Percentiles rank a stretch among this genome's conserved stretches.
Evolutionary conservation across 441 rosid genomes (phyloP).

Genomic region (Populus hybrid): DNA sequence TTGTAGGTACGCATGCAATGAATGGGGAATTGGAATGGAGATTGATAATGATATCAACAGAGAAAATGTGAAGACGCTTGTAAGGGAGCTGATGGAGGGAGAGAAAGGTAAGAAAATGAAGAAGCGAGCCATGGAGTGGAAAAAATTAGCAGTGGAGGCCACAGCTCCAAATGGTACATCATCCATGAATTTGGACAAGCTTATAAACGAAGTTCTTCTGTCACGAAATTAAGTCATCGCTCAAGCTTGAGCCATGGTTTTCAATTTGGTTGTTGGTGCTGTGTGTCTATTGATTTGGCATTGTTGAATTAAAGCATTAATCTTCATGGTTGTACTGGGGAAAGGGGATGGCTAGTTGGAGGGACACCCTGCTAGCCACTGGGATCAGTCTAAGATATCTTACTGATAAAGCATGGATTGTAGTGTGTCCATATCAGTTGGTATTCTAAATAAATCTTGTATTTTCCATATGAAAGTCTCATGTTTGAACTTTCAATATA

Average conservation of each 20-base stretch:
- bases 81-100: constrained; percentile 45
- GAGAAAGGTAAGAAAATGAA: constrained; percentile 36
- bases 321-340: not conserved
- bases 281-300: not conserved
- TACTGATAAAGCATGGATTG: too few relatives aligned
- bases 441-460: not conserved
- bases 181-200: constrained; percentile 1
- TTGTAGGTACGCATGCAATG: constrained; percentile 36
- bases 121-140: constrained; percentile 34
- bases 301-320: not conserved
- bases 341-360: too few relatives aligned
- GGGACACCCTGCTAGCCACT: too few relatives aligned
- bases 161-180: constrained; percentile 1
- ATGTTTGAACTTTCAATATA: too few relatives aligned
- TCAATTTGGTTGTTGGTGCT: not conserved
- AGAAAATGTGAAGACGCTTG: constrained; percentile 34
- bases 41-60: constrained; percentile 28
- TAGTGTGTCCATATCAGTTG: too few relatives aligned
- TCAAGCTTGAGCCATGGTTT: not conserved
- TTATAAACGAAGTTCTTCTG: not conserved
- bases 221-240: not conserved
- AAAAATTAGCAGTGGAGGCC: constrained; percentile 8
- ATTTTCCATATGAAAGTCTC: not conserved
- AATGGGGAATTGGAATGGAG: constrained; percentile 33
- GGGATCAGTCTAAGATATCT: too few relatives aligned